These are phyloP conservation scores for Microcyclosporella mali DNA, from an alignment of 2,329 filamentous ascomycete species.

Conservation along the genomic window DNA sequence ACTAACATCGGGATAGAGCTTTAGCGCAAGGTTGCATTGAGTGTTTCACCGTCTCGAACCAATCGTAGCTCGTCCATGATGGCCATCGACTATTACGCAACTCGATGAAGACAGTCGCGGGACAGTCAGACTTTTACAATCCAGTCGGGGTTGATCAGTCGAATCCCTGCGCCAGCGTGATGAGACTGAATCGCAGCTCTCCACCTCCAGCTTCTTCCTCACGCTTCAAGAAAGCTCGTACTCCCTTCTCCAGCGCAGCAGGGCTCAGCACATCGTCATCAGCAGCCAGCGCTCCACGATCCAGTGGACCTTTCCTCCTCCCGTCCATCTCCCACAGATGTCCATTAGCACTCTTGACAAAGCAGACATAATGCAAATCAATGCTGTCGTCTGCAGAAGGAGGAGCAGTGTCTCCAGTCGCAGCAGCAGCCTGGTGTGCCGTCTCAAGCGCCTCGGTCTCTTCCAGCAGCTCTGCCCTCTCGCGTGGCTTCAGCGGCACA, in stretches of 20 bases:
- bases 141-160: slow-evolving; percentile 36
- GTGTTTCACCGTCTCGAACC: too few relatives aligned
- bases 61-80: too few relatives aligned
- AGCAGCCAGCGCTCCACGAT: slow-evolving; percentile 45
- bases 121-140: too few relatives aligned
- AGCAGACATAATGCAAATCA: slow-evolving; percentile 95
- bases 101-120: too few relatives aligned
- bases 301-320: slow-evolving; percentile 63
- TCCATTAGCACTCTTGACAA: slow-evolving; percentile 67
- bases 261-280: slow-evolving; percentile 55
- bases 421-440: slow-evolving; percentile 73
- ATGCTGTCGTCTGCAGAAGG: slow-evolving; percentile 72
- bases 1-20: too few relatives aligned
- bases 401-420: slow-evolving; percentile 68
- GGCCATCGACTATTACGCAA: too few relatives aligned
- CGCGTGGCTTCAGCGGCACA: slow-evolving; percentile 59
- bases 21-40: too few relatives aligned
- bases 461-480: slow-evolving; percentile 70
- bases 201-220: slow-evolving; percentile 51
- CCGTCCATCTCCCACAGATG: slow-evolving; percentile 77
- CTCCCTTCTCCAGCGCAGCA: slow-evolving; percentile 66
- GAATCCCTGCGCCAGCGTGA: slow-evolving; percentile 53
- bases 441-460: slow-evolving; percentile 66
- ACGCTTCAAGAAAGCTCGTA: slow-evolving; percentile 53
- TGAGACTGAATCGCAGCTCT: slow-evolving; percentile 58